Evolutionary conservation across 2,329 filamentous ascomycete genomes (phyloP).

Genomic region (Trichoderma harzianum): DNA sequence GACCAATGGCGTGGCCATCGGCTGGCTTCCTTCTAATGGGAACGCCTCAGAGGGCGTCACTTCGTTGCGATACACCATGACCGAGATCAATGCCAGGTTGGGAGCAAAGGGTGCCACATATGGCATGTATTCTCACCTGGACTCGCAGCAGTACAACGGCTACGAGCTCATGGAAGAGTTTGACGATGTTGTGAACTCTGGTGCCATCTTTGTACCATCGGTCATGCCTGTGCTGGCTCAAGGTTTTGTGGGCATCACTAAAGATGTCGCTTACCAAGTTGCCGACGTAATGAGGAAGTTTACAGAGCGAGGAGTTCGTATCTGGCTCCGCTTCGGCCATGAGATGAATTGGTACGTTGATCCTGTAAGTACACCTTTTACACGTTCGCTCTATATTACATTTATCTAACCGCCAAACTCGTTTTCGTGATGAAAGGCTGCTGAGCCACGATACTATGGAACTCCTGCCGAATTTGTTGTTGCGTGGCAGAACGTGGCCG

Average conservation of each 20-base stretch:
- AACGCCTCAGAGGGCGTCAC: too few species aligned
- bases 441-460: not conserved
- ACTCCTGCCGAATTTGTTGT: not conserved
- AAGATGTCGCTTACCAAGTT: not conserved
- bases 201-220: not conserved
- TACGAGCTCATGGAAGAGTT: not conserved
- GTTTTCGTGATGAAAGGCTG: not conserved
- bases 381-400: too few species aligned
- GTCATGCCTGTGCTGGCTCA: not conserved
- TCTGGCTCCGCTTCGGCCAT: not conserved
- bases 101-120: too few species aligned
- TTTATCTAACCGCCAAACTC: too few species aligned
- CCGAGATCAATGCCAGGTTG: too few species aligned
- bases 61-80: too few species aligned
- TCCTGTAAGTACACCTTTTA: not conserved
- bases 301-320: not conserved
- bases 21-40: too few species aligned
- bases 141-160: too few species aligned
- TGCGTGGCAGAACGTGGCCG: not conserved
- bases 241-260: not conserved
- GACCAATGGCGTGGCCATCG: too few species aligned
- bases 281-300: not conserved
- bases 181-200: not conserved
- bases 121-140: too few species aligned
- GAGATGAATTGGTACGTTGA: not conserved